Evolutionary conservation across 441 rosid species (phyloP).

Genomic region (Jatropha multifida): DNA sequence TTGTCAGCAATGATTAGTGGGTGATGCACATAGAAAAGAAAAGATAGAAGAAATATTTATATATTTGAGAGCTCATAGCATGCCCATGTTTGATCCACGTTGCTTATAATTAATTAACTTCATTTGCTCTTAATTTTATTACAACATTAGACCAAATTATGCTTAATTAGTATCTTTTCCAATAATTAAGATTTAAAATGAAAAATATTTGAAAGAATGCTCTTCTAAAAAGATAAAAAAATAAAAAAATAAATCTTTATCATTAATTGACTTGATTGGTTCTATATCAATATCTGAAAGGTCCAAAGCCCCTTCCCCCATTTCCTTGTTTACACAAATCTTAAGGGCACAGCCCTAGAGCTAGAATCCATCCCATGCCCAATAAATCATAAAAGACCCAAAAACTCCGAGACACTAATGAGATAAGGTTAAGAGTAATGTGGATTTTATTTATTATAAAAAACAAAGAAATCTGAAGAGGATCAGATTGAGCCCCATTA

Average conservation of each 20-base stretch:
- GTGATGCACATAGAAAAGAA: slow-evolving; percentile 23
- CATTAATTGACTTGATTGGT: background rate
- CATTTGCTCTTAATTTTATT: no score
- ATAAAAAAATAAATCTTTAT: background rate
- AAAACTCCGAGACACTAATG: background rate
- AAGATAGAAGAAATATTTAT: background rate
- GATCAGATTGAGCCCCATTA: slow-evolving; percentile 27
- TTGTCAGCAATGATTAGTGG: slow-evolving; percentile 48
- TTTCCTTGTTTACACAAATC: background rate
- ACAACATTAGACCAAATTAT: no score
- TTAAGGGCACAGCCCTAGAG: background rate
- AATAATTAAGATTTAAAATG: no score
- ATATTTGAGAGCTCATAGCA: slow-evolving; percentile 8
- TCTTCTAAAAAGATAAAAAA: no score
- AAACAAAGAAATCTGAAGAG: slow-evolving; percentile 6
- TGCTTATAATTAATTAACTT: background rate
- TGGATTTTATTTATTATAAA: slow-evolving; percentile 2
- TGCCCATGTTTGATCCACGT: slow-evolving; percentile 40
- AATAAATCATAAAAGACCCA: background rate
- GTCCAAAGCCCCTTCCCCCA: background rate
- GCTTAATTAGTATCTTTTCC: no score
- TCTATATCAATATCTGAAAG: background rate
- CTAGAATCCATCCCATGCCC: background rate
- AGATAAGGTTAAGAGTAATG: background rate
- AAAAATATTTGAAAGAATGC: no score